Evolutionary conservation across 805 yeast genomes (phyloP).

Genomic region (Candida saitoana): DNA sequence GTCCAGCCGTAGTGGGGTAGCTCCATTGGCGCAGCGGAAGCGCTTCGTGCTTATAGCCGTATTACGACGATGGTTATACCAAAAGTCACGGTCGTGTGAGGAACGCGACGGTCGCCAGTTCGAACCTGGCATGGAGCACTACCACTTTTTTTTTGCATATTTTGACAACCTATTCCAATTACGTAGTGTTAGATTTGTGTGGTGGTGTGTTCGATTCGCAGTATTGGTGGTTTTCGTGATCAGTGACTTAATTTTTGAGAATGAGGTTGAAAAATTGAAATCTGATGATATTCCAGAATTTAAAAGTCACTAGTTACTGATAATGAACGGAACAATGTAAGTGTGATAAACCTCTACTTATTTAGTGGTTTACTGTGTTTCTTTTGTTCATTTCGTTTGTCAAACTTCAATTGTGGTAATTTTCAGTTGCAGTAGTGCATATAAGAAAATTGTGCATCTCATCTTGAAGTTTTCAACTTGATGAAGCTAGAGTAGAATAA

Average conservation of each 20-base stretch:
- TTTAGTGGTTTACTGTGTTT: no score
- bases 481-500: not conserved
- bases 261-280: no score
- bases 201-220: no score
- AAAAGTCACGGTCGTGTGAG: slow-evolving; percentile 51
- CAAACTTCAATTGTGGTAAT: not conserved
- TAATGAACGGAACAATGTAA: no score
- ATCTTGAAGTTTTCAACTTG: not conserved
- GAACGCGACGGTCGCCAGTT: slow-evolving; percentile 56
- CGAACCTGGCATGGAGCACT: slow-evolving; percentile 53
- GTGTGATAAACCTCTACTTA: no score
- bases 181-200: no score
- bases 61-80: slow-evolving; percentile 43
- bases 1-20: slow-evolving; percentile 13
- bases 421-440: slow-evolving; percentile 5
- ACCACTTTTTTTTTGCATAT: slow-evolving; percentile 30
- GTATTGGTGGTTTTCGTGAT: no score
- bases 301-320: no score
- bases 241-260: no score
- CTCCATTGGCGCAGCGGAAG: slow-evolving; percentile 54
- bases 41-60: slow-evolving; percentile 53
- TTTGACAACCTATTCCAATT: no score
- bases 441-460: slow-evolving; percentile 5
- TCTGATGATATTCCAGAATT: no score
- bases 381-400: no score